Conservation (phyloP, 164 flowering plant species). For the Liquidambar formosana region DNA sequence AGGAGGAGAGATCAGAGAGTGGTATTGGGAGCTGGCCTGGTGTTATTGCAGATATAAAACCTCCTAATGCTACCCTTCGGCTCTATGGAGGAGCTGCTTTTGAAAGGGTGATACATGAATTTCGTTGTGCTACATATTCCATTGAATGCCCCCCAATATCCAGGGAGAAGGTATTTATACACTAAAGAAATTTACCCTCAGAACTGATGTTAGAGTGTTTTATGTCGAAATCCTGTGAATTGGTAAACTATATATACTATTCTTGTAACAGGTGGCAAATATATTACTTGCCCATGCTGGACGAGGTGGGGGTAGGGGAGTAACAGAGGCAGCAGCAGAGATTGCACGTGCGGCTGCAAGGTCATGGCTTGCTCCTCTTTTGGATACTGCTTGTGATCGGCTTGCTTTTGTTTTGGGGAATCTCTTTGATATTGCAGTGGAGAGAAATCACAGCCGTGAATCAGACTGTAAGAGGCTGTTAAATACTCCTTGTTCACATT, state of each 20-base stretch:
- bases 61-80: slow-evolving; percentile 85
- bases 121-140: slow-evolving; percentile 92
- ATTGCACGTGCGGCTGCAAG: slow-evolving; percentile 94
- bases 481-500: not conserved
- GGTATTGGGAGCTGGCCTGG: slow-evolving; percentile 97
- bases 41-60: slow-evolving; percentile 62
- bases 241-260: not conserved
- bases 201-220: not conserved
- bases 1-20: slow-evolving; percentile 76
- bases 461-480: slow-evolving; percentile 48
- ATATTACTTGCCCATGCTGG: slow-evolving; percentile 98
- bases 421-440: slow-evolving; percentile 87
- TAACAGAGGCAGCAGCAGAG: slow-evolving; percentile 89
- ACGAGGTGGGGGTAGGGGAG: slow-evolving; percentile 75
- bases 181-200: not conserved
- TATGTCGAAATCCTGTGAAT: not conserved
- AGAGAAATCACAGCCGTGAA: slow-evolving; percentile 60
- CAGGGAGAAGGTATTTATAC: slow-evolving; percentile 73
- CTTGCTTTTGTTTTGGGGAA: slow-evolving; percentile 88
- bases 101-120: slow-evolving; percentile 96
- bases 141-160: slow-evolving; percentile 92
- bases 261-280: slow-evolving; percentile 77
- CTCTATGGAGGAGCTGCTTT: slow-evolving; percentile 99
- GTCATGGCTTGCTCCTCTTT: slow-evolving; percentile 95
- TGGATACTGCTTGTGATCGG: slow-evolving; percentile 92